phyloP scores from a whole-genome alignment of 1,284 basidiomycete species.

The Cronartium quercuum region DNA sequence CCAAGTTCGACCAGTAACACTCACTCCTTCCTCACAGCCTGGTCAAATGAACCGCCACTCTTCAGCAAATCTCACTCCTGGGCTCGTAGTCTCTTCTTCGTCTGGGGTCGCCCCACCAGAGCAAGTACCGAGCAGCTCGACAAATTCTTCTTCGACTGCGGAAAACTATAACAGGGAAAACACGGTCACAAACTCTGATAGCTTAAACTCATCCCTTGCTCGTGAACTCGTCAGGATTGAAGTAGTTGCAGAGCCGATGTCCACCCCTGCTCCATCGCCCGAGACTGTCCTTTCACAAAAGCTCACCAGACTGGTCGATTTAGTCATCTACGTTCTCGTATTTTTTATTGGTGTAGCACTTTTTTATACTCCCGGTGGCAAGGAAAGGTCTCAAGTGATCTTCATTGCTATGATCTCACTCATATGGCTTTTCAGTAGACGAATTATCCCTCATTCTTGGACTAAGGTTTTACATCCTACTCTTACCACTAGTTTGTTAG shows the following conservation, averaged over 20 bases:
- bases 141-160: neutral
- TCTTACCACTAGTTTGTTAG: neutral
- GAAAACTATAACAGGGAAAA: neutral
- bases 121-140: neutral
- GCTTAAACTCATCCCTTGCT: neutral
- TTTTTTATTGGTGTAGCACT: neutral
- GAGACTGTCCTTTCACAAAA: neutral
- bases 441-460: slow-evolving; percentile 12
- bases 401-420: neutral
- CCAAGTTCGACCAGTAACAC: neutral
- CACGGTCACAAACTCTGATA: neutral
- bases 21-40: neutral
- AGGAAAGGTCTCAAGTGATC: neutral
- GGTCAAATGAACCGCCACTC: neutral
- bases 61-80: neutral
- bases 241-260: neutral
- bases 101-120: neutral
- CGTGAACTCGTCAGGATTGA: neutral
- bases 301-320: neutral
- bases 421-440: slow-evolving; percentile 9
- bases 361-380: slow-evolving; percentile 19
- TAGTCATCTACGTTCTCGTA: slow-evolving; percentile 6
- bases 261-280: neutral
- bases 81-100: neutral
- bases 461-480: slow-evolving; percentile 16